A percentile compares a stretch with the other conserved stretches of the same genome.
Conservation (phyloP, 768 basidiomycete species). For the Leccinum arenicola region DNA sequence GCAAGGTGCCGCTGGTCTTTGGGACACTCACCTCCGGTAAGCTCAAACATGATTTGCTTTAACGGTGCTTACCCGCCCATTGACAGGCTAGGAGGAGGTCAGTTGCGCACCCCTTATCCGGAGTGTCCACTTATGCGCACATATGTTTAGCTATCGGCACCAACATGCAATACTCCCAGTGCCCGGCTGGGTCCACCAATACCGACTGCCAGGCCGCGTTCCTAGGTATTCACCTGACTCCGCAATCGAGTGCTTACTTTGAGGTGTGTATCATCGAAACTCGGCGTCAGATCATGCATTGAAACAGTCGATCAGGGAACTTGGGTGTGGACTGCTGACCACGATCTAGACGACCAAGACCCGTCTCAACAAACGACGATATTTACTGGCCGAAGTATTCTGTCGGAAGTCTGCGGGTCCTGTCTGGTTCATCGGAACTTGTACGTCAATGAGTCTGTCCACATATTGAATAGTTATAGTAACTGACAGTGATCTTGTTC, state of each 20-base stretch:
- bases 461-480: background rate
- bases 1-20: constrained; percentile 53
- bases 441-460: constrained; percentile 11
- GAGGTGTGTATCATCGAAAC: constrained; percentile 41
- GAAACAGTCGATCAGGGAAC: constrained; percentile 43
- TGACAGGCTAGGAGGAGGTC: constrained; percentile 29
- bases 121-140: background rate
- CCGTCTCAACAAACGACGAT: constrained; percentile 48
- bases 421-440: constrained; percentile 77
- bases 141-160: constrained; percentile 45
- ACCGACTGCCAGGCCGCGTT: constrained; percentile 60
- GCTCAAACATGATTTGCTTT: background rate
- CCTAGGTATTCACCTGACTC: constrained; percentile 59
- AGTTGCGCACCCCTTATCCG: background rate
- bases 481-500: background rate
- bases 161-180: constrained; percentile 43
- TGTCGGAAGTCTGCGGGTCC: constrained; percentile 78
- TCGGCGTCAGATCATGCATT: background rate
- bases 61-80: background rate
- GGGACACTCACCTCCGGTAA: constrained; percentile 44
- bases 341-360: constrained; percentile 49
- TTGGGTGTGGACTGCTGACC: constrained; percentile 83
- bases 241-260: constrained; percentile 52
- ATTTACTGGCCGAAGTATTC: constrained; percentile 67
- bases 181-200: constrained; percentile 41